phyloP scores from a whole-genome alignment of 2,329 filamentous ascomycete species.

The Leptographium radiaticola region DNA sequence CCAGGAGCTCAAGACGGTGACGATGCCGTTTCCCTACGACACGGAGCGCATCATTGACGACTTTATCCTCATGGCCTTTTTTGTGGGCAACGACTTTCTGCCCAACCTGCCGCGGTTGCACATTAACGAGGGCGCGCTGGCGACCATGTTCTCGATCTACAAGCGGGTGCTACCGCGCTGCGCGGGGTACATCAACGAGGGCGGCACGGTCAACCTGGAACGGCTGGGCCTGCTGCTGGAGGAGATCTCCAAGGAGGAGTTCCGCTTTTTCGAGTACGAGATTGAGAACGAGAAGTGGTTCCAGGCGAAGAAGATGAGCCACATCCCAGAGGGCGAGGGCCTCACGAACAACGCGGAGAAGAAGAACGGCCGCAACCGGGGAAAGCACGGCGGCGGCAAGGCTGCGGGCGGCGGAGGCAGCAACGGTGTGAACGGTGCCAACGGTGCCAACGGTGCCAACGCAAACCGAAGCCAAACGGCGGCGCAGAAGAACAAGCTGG shows the following conservation, averaged over 20 bases:
- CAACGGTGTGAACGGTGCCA: not conserved
- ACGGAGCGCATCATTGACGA: slow-evolving; percentile 97
- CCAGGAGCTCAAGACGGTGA: slow-evolving; percentile 71
- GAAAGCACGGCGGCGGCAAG: slow-evolving; percentile 19
- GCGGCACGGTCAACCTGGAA: slow-evolving; percentile 78
- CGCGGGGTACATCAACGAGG: slow-evolving; percentile 92
- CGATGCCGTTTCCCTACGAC: slow-evolving; percentile 68
- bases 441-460: not conserved
- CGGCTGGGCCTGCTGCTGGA: slow-evolving; percentile 67
- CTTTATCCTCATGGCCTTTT: slow-evolving; percentile 99
- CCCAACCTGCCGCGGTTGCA: slow-evolving; percentile 92
- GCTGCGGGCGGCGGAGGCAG: slow-evolving; percentile 17
- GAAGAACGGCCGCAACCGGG: slow-evolving; percentile 1
- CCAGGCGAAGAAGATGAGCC: slow-evolving; percentile 59
- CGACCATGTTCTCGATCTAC: slow-evolving; percentile 95
- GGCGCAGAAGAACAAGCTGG: slow-evolving; percentile 44
- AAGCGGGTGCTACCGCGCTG: slow-evolving; percentile 78
- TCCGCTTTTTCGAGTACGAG: slow-evolving; percentile 85
- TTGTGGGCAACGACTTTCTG: slow-evolving; percentile 97
- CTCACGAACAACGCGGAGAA: slow-evolving; percentile 10
- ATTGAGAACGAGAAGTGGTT: slow-evolving; percentile 85
- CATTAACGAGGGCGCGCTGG: slow-evolving; percentile 94
- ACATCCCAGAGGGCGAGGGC: slow-evolving; percentile 46
- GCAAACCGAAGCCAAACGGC: not conserved
- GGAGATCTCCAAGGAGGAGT: slow-evolving; percentile 78